Evolutionary conservation across 164 flowering plant genomes (phyloP), one percentile per base, ranked within the genome.

Genomic region (Umbellularia californica): DNA sequence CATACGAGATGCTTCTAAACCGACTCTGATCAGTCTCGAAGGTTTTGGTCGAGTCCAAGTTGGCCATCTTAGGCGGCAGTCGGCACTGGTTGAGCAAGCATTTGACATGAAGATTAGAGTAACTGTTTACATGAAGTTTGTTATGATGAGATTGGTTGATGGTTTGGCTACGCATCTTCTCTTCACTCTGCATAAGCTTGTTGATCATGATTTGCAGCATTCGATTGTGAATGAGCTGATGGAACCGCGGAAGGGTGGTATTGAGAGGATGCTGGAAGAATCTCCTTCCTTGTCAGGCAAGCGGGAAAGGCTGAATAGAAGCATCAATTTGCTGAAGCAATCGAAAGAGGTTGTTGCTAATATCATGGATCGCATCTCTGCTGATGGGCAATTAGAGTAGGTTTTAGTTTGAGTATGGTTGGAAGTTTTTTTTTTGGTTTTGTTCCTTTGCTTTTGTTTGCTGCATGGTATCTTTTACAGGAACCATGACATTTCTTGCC

Each of bases 41-140:
- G 78, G 78, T 19, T 58, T 78, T 33, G 83, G 83, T 14, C 22
- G 5, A 3, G 64, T 85, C 11, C 71, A 83, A 1, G 47, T 80
- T 3, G 76, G 23, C 2, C 82, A 85, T 62, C 50, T 85, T n/a
- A 68, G 73, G 67, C 23, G 72, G 5, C n/a, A 25, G 13, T 23
- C 51, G 58, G 13, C 69, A 24, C 66, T 65, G 15, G 47, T 79
- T 3, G 58, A 67, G 9, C 75, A 80, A 19, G 88, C 86, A 1
- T 80, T 83, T 19, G 88, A 85, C 68, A 50, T 85, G 84, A 81
- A 80, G 55, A 81, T 79, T 81, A 72, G 81, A 47, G 63, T 76
- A 30, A 63, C 65, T 2, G 79, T 81, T 1, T 84, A 84, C 35
- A 82, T 84, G 86, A 80, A 72, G 77, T 63, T 84, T 5, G 83